Base-by-base conservation (phyloP, 2,329 filamentous ascomycete genomes). In the Alternaria panax region DNA sequence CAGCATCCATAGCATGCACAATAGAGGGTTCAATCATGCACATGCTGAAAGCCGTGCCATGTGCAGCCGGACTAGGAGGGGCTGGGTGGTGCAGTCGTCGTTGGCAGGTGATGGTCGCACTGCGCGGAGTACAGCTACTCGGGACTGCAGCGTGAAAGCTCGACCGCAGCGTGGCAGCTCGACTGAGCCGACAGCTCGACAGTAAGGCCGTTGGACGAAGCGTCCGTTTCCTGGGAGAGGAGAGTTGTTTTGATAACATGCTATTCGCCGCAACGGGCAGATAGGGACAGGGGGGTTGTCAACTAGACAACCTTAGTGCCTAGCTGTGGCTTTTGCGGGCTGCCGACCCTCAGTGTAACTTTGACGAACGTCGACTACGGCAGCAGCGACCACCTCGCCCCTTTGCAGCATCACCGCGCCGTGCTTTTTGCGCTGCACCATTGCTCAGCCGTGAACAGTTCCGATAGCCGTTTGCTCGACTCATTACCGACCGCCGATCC, bases 291-390 rank as follows among this genome's bases (percentile, higher is more conserved):
- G 62, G 61, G 62, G 45, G 16, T 32, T 34, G 62, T 59, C 52
- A 54, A 51, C 62, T 64, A 64, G 59, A 59, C 59, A 59, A 64
- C 54, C 61, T 24, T 58, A 50, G 57, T 53, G 51, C 51, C 54
- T 64, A 51, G 57, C 57, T 28, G 59, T 64, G 59, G 62, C 62
- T 64, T 59, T 62, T 62, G 62, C 56, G 62, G 59, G 62, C 59
- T 47, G 52, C 57, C 60, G 55, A 59, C 62, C 51, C 59, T 64
- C 62, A 52, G 41, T 56, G 59, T 41, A 48, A 54, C 62, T 59
- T 64, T 54, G 47, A 64, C 62, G 55, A 62, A 52, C 24, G 45
- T 55, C 55, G 22, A 43, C 43, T 36, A 48, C 40, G 42, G 53
- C 22, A 34, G 54, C 54, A 30, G 54, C 53, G 45, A 51, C 36